Evolutionary conservation across 495 filamentous ascomycete genomes (phyloP), one percentile per base, ranked within the genome.

Genomic region (Amniculicola lignicola): DNA sequence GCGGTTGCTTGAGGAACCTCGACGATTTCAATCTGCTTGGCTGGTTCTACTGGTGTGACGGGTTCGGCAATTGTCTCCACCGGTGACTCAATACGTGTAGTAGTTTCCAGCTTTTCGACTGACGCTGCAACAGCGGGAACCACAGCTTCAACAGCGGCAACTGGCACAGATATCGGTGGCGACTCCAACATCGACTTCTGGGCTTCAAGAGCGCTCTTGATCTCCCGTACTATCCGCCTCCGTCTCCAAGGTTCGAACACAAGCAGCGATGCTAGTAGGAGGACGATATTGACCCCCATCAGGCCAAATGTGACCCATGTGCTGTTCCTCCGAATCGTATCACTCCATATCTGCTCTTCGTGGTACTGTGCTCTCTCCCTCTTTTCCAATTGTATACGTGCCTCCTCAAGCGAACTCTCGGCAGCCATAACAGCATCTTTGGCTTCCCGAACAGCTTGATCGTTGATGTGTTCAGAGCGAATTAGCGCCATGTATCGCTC

Each of bases 321-420:
- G 62, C 84, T 89, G 81, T 96, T 95, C 54, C 93, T 76, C 36
- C 93, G 79, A 67, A 98, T 98, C 67, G 95, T 93, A 66, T 98
- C 93, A 63, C 87, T 92, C 93, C 93, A 98, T 40, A 98, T 95
- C 76, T 98, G 93, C 72, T 98, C 93, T 71, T 98, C 93, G 72
- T 98, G 93, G 72, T 98, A 98, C 23, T 93, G 83, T 24, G 84
- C 84, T 27, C 96, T 75, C 53, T 97, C 96, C 29, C 80, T 81
- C 33, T 83, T 81, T 66, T 83, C 88, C 41, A 98, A 73, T 64
- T 82, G 79, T 6, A 82, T 77, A 22, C 83, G 79, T 1, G 89
- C 81, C 40, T 88, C 83, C 71, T 93, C 86, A 11, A 90, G 82
- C 27, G 85, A 80, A 35, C 80, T 75, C 70, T 98, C 93, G 0